Evolutionary conservation across 2,329 filamentous ascomycete species (phyloP), one percentile per base, ranked within the genome.

Genomic region (Fusarium sp.): DNA sequence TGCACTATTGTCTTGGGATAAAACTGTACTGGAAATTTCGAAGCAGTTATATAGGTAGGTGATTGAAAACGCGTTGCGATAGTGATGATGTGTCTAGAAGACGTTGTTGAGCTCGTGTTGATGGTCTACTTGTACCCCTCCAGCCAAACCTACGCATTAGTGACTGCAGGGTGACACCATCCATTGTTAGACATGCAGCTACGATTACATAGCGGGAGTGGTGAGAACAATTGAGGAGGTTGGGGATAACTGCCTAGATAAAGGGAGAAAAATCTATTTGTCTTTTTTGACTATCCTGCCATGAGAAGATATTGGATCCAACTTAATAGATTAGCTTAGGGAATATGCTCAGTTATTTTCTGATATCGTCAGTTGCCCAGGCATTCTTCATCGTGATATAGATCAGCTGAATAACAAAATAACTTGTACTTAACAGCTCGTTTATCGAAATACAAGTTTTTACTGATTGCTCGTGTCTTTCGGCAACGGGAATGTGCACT

Each of bases 101-200:
- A 25, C 25, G 40, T 53, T 24, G 34, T 46, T 25, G 10, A n/a
- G 49, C 31, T 13, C 39, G 44, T 19, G 19, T 19, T 19, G 25
- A 19, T 40, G 25, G 24, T 43, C 35, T 38, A 24, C n/a, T 28
- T 34, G 49, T 62, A 65, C 57, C 61, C 61, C 61, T 61, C 61
- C 43, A 53, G 39, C 32, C 19, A 53, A 13, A 29, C 34, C 32
- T 44, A 45, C 34, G 34, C 26, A 49, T 40, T 24, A 19, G 34
- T 54, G 38, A 58, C 57, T 58, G 44, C 52, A 65, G 32, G 40
- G 44, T 63, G 57, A 63, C 32, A 58, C 44, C 34, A 47, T 52
- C 24, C n/a, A 19, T 25, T 35, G 38, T 5, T 3, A 36, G 45
- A 51, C 38, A 53, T 40, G 35, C 38, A 26, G 9, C 26, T 22